Base-by-base conservation (phyloP, 2,329 filamentous ascomycete genomes). In the Leptodontidium sp. region DNA sequence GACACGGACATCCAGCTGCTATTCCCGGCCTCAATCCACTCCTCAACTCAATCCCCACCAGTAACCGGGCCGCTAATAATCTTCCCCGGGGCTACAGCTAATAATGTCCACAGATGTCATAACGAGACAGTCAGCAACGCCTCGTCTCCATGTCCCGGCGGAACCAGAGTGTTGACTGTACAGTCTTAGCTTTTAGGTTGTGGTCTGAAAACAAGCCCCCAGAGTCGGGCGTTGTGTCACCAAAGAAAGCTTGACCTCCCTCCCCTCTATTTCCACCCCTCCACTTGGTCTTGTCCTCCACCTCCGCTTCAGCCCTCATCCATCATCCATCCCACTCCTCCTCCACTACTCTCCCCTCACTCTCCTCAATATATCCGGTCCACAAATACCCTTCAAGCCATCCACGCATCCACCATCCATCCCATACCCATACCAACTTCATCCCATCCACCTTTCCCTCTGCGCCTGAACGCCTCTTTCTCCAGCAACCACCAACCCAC, bases 121-220 rank as follows among this genome's bases (percentile, higher is more conserved):
- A 12, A 40, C 38, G 38, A 40, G 38, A 40, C 38, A 40, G 38
- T 40, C 38, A 40, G 38, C 38, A 40, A 40, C 38, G 38, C 38
- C 38, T 40, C 38, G 8, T 40, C 38, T 40, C 38, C 1, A 21
- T 21, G n/a, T 21, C 21, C 21, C 21, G 21, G 21, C 29, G 29
- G 29, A 32, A 32, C 4, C 38, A 40, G 8, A 40, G 8, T 40
- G 38, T 40, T 40, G 38, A 40, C 38, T 40, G 11, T 40, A 40
- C 29, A 32, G 29, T 32, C 4, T 32, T 32, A 32, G 29, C 6
- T 32, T 32, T 32, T 32, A 4, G 29, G 29, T 4, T 40, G 38
- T 40, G 38, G 38, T 40, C 38, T 40, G 38, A 40, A 50, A 21
- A 50, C 47, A 50, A 50, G 47, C 47, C 47, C 47, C n/a, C n/a